Evolutionary conservation across 495 filamentous ascomycete genomes (phyloP).

Genomic region (Staphylotrichum longicolle): DNA sequence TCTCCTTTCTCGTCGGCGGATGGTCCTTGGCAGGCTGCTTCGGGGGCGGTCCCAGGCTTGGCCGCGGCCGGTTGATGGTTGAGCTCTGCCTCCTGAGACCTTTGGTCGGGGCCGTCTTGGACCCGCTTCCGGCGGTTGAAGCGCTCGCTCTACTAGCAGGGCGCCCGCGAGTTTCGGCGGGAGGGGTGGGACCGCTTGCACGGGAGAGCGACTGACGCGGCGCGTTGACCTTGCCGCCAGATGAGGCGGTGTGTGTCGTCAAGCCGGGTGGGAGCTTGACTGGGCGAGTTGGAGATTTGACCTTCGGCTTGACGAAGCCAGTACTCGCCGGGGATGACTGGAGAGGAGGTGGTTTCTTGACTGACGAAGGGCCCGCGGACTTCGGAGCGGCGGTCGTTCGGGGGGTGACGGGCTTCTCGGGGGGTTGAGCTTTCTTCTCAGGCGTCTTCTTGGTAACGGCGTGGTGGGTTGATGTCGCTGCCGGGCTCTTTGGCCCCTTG

Average conservation of each 20-base stretch:
- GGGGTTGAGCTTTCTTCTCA: slow-evolving; percentile 29
- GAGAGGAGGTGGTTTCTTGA: slow-evolving; percentile 39
- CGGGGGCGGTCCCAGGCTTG: slow-evolving; percentile 52
- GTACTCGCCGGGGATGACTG: slow-evolving; percentile 36
- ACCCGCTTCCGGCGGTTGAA: slow-evolving; percentile 28
- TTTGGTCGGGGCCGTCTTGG: slow-evolving; percentile 23
- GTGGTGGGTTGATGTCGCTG: slow-evolving; percentile 25
- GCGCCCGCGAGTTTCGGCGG: slow-evolving; percentile 35
- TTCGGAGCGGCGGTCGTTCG: slow-evolving; percentile 32
- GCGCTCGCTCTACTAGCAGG: slow-evolving; percentile 49
- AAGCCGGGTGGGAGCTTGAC: slow-evolving; percentile 60
- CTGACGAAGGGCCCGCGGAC: slow-evolving; percentile 26
- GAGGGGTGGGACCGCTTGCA: slow-evolving; percentile 33
- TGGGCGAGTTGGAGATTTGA: slow-evolving; percentile 64
- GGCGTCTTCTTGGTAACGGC: slow-evolving; percentile 31
- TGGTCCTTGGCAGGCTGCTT: slow-evolving; percentile 44
- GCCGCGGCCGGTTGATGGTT: slow-evolving; percentile 42
- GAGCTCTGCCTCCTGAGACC: slow-evolving; percentile 44
- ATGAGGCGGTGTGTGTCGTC: slow-evolving; percentile 62
- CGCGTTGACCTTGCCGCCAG: slow-evolving; percentile 51
- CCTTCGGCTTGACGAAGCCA: slow-evolving; percentile 56
- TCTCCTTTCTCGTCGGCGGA: slow-evolving; percentile 41
- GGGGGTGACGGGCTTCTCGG: slow-evolving; percentile 33
- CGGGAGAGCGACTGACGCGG: slow-evolving; percentile 41
- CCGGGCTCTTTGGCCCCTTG: slow-evolving; percentile 35